Conservation (phyloP, 225 moss, liverwort and hornwort species). For the Polytrichum commune region DNA sequence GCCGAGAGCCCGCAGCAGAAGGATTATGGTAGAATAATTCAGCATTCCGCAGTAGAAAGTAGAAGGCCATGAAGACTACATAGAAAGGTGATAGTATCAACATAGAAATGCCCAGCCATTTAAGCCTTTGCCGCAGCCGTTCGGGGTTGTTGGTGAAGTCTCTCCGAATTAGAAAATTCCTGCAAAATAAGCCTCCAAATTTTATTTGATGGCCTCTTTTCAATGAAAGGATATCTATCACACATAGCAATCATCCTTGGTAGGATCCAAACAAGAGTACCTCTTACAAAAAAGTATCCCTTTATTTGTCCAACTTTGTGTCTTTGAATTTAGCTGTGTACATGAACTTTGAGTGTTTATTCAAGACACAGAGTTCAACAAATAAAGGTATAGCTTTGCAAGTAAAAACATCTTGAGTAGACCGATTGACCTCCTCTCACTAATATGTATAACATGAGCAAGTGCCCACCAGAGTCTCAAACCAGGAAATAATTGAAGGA, state of each 20-base stretch:
- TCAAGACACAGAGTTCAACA: too few relatives aligned
- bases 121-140: constrained; percentile 82
- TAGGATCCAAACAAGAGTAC: too few relatives aligned
- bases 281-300: too few relatives aligned
- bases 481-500: neutral
- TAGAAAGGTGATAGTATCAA: constrained; percentile 89
- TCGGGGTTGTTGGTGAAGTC: constrained; percentile 83
- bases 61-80: constrained; percentile 92
- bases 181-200: constrained; percentile 26
- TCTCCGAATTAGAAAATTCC: constrained; percentile 81
- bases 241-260: too few relatives aligned
- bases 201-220: too few relatives aligned
- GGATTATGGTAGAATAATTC: constrained; percentile 97
- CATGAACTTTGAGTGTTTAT: too few relatives aligned
- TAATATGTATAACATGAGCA: neutral
- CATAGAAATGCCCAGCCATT: constrained; percentile 85
- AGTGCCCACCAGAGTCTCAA: neutral
- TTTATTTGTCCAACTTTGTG: too few relatives aligned
- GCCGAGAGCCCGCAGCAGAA: constrained; percentile 79
- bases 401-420: neutral
- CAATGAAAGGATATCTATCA: too few relatives aligned
- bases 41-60: constrained; percentile 94
- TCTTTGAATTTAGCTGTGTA: too few relatives aligned
- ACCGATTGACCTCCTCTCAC: too few relatives aligned
- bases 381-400: too few relatives aligned